phyloP scores from a whole-genome alignment of 2,329 filamentous ascomycete species.

The Arthroderma sp. region DNA sequence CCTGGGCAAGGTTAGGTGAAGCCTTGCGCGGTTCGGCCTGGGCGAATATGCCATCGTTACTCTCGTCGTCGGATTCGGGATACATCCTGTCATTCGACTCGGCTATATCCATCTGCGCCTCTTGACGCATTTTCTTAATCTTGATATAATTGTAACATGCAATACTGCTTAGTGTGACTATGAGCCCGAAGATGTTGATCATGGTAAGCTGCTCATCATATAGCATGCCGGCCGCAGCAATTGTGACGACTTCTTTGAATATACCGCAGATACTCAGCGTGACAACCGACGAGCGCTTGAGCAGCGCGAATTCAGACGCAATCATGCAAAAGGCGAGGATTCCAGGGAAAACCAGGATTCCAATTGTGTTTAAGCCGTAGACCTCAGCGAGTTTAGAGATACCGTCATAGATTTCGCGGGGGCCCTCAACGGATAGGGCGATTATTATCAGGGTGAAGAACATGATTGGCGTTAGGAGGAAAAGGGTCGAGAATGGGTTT shows the following conservation, averaged over 20 bases:
- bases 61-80: slow-evolving; percentile 7
- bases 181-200: slow-evolving; percentile 73
- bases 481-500: slow-evolving; percentile 93
- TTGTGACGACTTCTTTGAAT: slow-evolving; percentile 97
- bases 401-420: slow-evolving; percentile 53
- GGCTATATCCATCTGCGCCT: slow-evolving; percentile 43
- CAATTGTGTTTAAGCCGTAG: slow-evolving; percentile 56
- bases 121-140: slow-evolving; percentile 71
- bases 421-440: slow-evolving; percentile 75
- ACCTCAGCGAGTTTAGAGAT: slow-evolving; percentile 49
- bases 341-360: slow-evolving; percentile 79
- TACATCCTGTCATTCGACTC: slow-evolving; percentile 13
- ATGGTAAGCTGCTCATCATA: slow-evolving; percentile 80
- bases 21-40: too few species aligned
- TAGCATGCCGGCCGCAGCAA: slow-evolving; percentile 71
- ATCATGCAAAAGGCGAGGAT: slow-evolving; percentile 94
- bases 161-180: slow-evolving; percentile 83
- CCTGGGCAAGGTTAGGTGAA: too few species aligned
- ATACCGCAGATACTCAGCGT: slow-evolving; percentile 94
- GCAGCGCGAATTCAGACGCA: slow-evolving; percentile 81
- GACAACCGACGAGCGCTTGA: slow-evolving; percentile 90
- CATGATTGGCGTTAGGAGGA: slow-evolving; percentile 96
- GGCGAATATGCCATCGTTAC: too few species aligned
- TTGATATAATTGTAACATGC: slow-evolving; percentile 90
- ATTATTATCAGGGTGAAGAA: slow-evolving; percentile 69